Evolutionary conservation across 2,329 filamentous ascomycete species (phyloP), one percentile per base, ranked within the genome.

Genomic region (Aureobasidium namibiae): DNA sequence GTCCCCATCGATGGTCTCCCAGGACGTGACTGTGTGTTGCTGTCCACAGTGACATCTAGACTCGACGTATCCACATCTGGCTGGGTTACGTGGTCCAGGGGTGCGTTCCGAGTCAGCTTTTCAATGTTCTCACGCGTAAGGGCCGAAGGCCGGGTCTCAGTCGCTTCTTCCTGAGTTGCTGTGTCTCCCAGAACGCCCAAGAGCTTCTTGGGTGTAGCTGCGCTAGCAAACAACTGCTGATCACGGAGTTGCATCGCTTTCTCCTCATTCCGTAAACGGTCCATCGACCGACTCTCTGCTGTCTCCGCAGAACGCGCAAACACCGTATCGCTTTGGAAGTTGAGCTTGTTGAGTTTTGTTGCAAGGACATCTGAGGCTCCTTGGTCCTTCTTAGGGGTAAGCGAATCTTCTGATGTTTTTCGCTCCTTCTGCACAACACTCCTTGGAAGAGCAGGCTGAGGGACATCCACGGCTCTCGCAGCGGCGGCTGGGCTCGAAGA

Each of bases 181-280:
- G 41, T 38, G 16, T 34, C 38, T 42, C 23, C 18, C 3, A 61
- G 62, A 11, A 64, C 61, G 16, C 67, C 67, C 9, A 68, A 56
- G 29, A 63, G 63, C 5, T 62, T 62, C 38, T 67, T 68, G 1
- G 73, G 72, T 45, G 73, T 67, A 21, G 75, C 74, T 34, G 73
- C 76, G 21, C 75, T 72, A n/a, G 74, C 75, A 16, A 83, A 72
- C 18, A 84, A 67, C 64, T 82, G 82, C 61, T 82, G 78, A 64
- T 84, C 79, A 16, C 81, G 73, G 4, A 83, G 68, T 50, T 73
- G 70, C 26, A 76, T 78, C 3, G 81, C 81, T 67, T 80, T 79
- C 64, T 83, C 81, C 67, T 82, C 80, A 8, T 78, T 76, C 16
- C 76, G 70, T 49, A 77, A 75, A n/a, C 78, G 72, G 49, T 76